Base-by-base conservation (phyloP, 2,329 filamentous ascomycete genomes). In the Monilinia polystroma region DNA sequence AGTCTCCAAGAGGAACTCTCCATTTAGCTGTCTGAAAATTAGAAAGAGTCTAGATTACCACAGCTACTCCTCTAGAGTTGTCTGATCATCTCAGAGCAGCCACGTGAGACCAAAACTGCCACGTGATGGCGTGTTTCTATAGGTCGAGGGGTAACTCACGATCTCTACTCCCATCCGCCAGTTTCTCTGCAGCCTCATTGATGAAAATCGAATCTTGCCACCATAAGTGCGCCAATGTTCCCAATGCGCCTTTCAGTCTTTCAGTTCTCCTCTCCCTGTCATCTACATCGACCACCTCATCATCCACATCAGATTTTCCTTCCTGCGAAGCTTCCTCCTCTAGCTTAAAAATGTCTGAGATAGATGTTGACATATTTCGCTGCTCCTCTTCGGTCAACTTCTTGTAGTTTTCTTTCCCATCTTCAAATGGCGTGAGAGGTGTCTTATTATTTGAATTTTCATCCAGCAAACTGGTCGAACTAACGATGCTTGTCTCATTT, bases 161-260 rank as follows among this genome's bases (percentile, higher is more conserved):
- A 73, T 84, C 81, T 72, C 85, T 80, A 70, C 84, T 85, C 6
- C 80, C 83, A 70, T 87, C 81, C 0, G 81, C 85, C 0, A 87
- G 73, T 66, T 81, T 82, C 73, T 86, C 81, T 1, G 82, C 81
- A 51, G 84, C 76, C 2, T 72, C 66, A 64, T 83, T 81, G 20
- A 87, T 76, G 0, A 81, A 77, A 11, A 76, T 70, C 0, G 78
- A 79, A 1, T 76, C 75, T 8, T 80, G 72, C 45, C 78, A 75
- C 76, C 80, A 82, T 4, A 81, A 75, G 23, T 80, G 72, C 58
- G 78, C 71, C 47, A 77, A 54, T 7, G 64, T 63, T 14, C 69
- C 53, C 26, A 73, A 57, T 10, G 70, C 67, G 14, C 58, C 67
- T 58, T 68, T 75, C 63, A 77, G 63, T 53, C 66, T 72, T 52